These are phyloP conservation scores for Fagus sylvatica DNA, from an alignment of 306 rosid species.

Conservation along the genomic window DNA sequence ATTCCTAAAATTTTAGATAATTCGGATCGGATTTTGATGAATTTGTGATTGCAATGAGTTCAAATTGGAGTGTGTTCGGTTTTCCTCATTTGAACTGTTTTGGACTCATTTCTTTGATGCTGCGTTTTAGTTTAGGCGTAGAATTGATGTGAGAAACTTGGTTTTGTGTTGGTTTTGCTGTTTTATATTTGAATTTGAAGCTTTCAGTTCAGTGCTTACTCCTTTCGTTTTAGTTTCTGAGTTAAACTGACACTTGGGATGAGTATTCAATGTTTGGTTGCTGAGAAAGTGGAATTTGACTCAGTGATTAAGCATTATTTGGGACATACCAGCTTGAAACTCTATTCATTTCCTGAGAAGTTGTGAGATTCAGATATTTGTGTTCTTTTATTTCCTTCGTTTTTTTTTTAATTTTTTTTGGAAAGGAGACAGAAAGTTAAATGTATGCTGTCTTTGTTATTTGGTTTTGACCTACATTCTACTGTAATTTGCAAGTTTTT, in stretches of 20 bases:
- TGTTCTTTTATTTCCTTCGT: neutral
- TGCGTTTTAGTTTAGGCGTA: conserved; percentile 18
- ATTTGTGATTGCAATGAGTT: conserved; percentile 34
- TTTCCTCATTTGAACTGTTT: conserved; percentile 33
- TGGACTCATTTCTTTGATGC: conserved; percentile 29
- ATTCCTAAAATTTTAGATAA: conserved; percentile 13
- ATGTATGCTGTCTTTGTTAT: neutral
- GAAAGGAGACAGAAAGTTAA: neutral
- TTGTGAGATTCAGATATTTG: neutral
- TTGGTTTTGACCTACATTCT: conserved; percentile 13
- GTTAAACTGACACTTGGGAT: conserved; percentile 12
- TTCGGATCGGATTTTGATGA: conserved; percentile 27
- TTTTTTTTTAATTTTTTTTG: neutral
- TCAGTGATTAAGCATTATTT: conserved; percentile 12
- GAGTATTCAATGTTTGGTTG: conserved; percentile 21
- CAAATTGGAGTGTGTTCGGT: conserved; percentile 25
- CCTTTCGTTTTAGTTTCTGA: neutral
- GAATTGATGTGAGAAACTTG: conserved; percentile 15
- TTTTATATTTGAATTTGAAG: conserved; percentile 28
- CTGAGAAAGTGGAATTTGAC: conserved; percentile 7
- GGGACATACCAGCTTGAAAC: conserved; percentile 3
- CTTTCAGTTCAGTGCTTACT: conserved; percentile 16
- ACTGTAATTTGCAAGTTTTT: conserved; percentile 13
- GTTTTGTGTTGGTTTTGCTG: conserved; percentile 1
- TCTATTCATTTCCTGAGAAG: neutral